phyloP scores from a whole-genome alignment of 1,139 yeast species.

The Zygosaccharomyces pseudobailii region DNA sequence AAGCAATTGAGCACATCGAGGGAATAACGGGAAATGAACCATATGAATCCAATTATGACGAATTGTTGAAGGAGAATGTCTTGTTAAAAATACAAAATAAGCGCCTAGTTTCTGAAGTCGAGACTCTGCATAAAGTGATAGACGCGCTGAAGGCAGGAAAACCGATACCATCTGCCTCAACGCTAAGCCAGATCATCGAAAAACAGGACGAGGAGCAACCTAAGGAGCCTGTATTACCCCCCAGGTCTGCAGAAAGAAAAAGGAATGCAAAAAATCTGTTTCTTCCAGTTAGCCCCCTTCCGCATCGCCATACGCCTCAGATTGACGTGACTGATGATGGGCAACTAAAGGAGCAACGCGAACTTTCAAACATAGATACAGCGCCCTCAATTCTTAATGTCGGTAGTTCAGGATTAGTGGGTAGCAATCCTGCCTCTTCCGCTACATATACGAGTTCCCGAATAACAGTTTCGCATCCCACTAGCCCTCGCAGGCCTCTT shows the following conservation, averaged over 20 bases:
- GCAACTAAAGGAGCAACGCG: neutral
- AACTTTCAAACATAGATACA: neutral
- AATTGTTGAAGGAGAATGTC: conserved; percentile 30
- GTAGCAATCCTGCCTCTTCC: conserved; percentile 33
- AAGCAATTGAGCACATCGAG: conserved; percentile 25
- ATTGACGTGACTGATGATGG: conserved; percentile 3
- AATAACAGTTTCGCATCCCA: conserved; percentile 31
- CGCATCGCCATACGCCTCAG: neutral
- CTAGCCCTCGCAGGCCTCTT: conserved; percentile 9
- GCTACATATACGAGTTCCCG: conserved; percentile 34
- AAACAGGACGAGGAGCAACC: conserved; percentile 12
- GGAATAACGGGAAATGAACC: conserved; percentile 13
- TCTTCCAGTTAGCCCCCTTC: conserved; percentile 1
- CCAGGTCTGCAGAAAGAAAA: conserved; percentile 30
- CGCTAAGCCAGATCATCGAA: conserved; percentile 10
- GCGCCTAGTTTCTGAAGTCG: conserved; percentile 27
- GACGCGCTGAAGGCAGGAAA: conserved; percentile 14
- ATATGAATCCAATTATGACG: conserved; percentile 25
- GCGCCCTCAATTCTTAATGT: neutral
- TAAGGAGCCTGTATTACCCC: conserved; percentile 24
- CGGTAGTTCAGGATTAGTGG: conserved; percentile 7
- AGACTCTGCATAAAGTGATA: conserved; percentile 19
- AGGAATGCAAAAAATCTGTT: conserved; percentile 18
- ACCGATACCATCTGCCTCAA: conserved; percentile 1
- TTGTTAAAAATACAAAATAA: conserved; percentile 24